Conservation (phyloP, 108 stramenopile genomes). For the Cyclotella atomus region DNA sequence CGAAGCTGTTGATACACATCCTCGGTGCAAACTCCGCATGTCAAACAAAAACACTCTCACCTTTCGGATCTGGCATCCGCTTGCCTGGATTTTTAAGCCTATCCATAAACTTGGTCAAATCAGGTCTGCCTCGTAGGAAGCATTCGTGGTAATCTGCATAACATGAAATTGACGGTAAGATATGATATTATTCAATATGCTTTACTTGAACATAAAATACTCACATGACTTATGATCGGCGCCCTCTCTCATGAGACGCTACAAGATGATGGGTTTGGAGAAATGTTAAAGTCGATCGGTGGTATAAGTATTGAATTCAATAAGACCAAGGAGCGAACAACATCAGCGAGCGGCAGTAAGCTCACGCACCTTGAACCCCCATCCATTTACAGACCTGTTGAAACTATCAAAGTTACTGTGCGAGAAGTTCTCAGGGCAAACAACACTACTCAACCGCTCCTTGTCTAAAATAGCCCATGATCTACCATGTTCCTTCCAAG, state of each 20-base stretch:
- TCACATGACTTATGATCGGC: constrained; percentile 44
- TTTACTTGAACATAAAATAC: too few relatives aligned
- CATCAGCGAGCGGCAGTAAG: neutral
- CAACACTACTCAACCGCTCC: constrained; percentile 19
- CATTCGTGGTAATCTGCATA: constrained; percentile 57
- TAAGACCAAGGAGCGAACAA: neutral
- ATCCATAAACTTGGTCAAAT: constrained; percentile 38
- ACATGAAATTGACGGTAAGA: too few relatives aligned
- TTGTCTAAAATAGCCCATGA: constrained; percentile 40
- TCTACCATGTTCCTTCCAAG: constrained; percentile 44
- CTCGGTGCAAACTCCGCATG: too few relatives aligned
- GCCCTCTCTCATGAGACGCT: constrained; percentile 20
- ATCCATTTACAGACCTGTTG: constrained; percentile 48
- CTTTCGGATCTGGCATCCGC: constrained; percentile 31
- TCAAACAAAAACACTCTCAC: constrained; percentile 16
- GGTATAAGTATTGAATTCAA: neutral
- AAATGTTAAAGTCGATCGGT: too few relatives aligned
- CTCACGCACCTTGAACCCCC: constrained; percentile 47
- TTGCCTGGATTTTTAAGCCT: constrained; percentile 36
- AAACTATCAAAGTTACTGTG: constrained; percentile 42
- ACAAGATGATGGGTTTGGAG: too few relatives aligned
- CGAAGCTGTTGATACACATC: too few relatives aligned
- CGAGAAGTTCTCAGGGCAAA: constrained; percentile 43
- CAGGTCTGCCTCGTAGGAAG: constrained; percentile 44
- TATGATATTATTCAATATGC: too few relatives aligned